These are phyloP conservation scores for Colletotrichum caudatum DNA, from an alignment of 2,329 filamentous ascomycete species.

Conservation along the genomic window DNA sequence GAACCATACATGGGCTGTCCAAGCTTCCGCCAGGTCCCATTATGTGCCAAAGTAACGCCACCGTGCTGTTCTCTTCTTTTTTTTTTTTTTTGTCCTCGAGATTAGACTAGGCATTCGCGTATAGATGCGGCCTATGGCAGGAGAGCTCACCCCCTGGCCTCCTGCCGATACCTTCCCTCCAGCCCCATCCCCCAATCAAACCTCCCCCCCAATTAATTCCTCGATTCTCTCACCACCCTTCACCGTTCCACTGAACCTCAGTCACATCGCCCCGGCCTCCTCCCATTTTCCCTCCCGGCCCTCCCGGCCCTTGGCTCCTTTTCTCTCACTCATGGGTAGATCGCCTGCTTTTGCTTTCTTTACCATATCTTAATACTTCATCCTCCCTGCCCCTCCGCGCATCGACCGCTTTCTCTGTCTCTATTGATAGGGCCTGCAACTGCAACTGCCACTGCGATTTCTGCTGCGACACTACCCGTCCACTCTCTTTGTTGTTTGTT, in stretches of 20 bases:
- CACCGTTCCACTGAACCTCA: slow-evolving; percentile 29
- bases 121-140: slow-evolving; percentile 2
- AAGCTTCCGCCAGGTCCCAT: slow-evolving; percentile 41
- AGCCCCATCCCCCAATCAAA: slow-evolving; percentile 29
- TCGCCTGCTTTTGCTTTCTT: slow-evolving; percentile 18
- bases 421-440: slow-evolving; percentile 27
- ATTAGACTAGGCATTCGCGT: slow-evolving; percentile 31
- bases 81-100: slow-evolving; percentile 34
- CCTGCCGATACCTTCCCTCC: not conserved
- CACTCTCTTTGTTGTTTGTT: slow-evolving; percentile 37
- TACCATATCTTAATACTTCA: slow-evolving; percentile 29
- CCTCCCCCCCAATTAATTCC: slow-evolving; percentile 38
- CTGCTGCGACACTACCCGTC: slow-evolving; percentile 31
- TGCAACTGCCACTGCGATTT: slow-evolving; percentile 15
- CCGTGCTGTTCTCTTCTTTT: slow-evolving; percentile 20
- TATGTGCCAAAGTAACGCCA: slow-evolving; percentile 42
- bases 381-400: slow-evolving; percentile 11
- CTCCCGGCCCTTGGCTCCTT: slow-evolving; percentile 39
- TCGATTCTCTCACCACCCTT: slow-evolving; percentile 34
- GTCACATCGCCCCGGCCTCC: slow-evolving; percentile 32
- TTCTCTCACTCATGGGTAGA: slow-evolving; percentile 26
- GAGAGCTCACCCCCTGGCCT: slow-evolving; percentile 32
- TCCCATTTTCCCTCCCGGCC: slow-evolving; percentile 26
- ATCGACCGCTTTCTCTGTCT: not conserved
- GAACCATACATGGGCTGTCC: slow-evolving; percentile 42